Evolutionary conservation across 2,329 filamentous ascomycete genomes (phyloP).

Genomic region (Scedosporium minutisporum): DNA sequence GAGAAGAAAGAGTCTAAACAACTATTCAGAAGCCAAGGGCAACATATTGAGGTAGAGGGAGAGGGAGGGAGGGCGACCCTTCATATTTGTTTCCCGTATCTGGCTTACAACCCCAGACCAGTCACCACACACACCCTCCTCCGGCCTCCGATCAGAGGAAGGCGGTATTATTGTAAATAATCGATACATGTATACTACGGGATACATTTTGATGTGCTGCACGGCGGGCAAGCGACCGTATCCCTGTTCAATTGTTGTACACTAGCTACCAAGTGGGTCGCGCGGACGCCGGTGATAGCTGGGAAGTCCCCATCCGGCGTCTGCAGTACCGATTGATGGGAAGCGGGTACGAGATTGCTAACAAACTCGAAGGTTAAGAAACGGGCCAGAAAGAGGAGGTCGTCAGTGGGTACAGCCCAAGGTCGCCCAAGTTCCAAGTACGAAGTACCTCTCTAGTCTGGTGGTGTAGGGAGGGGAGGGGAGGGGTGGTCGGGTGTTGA

Average conservation of each 20-base stretch:
- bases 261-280: not conserved
- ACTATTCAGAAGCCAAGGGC: not conserved
- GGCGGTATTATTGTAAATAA: not conserved
- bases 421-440: not conserved
- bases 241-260: not conserved
- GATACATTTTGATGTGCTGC: not conserved
- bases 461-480: not conserved
- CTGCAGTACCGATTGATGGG: not conserved
- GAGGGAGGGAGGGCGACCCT: not conserved
- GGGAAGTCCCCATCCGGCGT: not conserved
- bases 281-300: not conserved
- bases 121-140: not conserved
- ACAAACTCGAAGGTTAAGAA: not conserved
- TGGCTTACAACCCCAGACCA: not conserved
- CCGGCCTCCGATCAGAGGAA: not conserved
- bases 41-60: not conserved
- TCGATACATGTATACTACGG: not conserved
- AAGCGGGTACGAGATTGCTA: not conserved
- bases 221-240: not conserved
- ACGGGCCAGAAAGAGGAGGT: not conserved
- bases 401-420: not conserved
- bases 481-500: not conserved
- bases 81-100: not conserved
- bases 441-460: not conserved
- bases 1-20: not conserved